These are phyloP conservation scores for Priceomyces carsonii DNA, from an alignment of 805 yeast species.

Conservation along the genomic window DNA sequence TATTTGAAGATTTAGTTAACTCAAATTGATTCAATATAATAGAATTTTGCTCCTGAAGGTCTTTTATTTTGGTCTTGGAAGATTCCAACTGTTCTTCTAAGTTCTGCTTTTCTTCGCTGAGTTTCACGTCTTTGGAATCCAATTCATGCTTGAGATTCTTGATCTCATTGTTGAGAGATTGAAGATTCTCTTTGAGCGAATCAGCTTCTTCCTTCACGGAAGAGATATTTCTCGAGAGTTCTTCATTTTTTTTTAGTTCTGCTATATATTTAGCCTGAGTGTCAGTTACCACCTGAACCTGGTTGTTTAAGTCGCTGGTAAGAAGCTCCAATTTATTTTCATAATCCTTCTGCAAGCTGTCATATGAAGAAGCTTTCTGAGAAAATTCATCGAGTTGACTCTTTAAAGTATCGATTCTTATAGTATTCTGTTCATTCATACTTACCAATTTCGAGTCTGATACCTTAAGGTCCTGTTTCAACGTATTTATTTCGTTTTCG, in stretches of 20 bases:
- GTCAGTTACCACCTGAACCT: conserved; percentile 46
- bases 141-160: conserved; percentile 11
- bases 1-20: conserved; percentile 14
- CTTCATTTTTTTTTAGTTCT: conserved; percentile 57
- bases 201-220: conserved; percentile 18
- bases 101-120: conserved; percentile 21
- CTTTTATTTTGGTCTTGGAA: conserved; percentile 49
- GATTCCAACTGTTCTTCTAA: conserved; percentile 38
- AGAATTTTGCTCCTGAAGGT: conserved; percentile 65
- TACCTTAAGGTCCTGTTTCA: conserved; percentile 21
- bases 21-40: conserved; percentile 71
- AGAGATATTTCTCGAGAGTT: conserved; percentile 38
- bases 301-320: conserved; percentile 36
- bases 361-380: conserved; percentile 35
- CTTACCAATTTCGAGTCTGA: conserved; percentile 23
- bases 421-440: conserved; percentile 16
- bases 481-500: conserved; percentile 16
- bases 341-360: conserved; percentile 31
- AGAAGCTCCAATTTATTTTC: conserved; percentile 29
- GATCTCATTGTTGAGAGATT: conserved; percentile 12
- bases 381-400: conserved; percentile 20
- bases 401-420: conserved; percentile 28
- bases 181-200: conserved; percentile 13
- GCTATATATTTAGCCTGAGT: conserved; percentile 56
- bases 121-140: conserved; percentile 16